Base-by-base conservation (phyloP, 2,329 filamentous ascomycete genomes). In the Aspergillus ochraceus region DNA sequence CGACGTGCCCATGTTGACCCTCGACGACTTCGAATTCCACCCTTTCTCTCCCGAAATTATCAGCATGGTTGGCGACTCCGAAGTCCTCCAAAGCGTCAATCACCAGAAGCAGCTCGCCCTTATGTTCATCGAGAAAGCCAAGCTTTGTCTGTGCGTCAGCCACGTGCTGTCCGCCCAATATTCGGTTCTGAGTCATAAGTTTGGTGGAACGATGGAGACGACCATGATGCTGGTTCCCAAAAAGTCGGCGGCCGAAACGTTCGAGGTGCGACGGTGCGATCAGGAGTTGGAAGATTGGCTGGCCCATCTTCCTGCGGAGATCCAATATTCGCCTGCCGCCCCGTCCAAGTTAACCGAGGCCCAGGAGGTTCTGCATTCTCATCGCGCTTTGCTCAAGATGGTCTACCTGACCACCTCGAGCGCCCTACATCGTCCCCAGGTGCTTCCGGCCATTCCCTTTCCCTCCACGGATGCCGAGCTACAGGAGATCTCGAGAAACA, bases 141-240 rank as follows among this genome's bases (percentile, higher is more conserved):
- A 93, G 75, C 85, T 97, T 8, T 97, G 92, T 74, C 83, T 96
- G 19, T 91, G 91, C 74, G 92, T 97, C 74, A 94, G 91, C 73
- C 88, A 92, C 71, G 93, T 98, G 73, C 84, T 98, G 51, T 90
- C 90, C 47, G 90, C 92, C 36, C 94, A 97, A 72, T 97, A 97
- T 75, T 96, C 92, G 26, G 92, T 97, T 4, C 80, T 97, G 46
- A 91, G 93, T 71, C 89, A 91, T 68, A 90, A 93, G 67, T 91
- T 90, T 60, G 80, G 85, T 4, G 77, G 83, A 45, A 90, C 88
- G 61, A 88, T 90, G 51, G 90, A 92, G 58, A 88, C 87, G 0
- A 89, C 86, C 19, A 94, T 96, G 86, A 95, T 96, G 89, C 81
- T 97, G 26, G 88, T 96, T 49, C 92, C 93, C 4, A 96, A 96